Base-by-base conservation (phyloP, 2,329 filamentous ascomycete species). In the Aplosporella prunicola region DNA sequence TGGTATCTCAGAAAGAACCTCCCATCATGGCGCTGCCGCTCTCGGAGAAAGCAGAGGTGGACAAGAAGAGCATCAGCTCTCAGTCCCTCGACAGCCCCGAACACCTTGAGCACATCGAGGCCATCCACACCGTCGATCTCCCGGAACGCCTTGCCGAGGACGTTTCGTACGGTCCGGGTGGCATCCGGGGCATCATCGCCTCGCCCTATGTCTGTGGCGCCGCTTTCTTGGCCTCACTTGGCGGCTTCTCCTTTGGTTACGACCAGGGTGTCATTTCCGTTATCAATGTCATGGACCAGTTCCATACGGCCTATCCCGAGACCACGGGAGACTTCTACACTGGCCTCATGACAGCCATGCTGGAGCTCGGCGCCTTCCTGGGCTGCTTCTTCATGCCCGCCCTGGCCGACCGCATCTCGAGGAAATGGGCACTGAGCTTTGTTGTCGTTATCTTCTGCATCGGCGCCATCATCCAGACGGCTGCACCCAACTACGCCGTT, bases 261-360 rank as follows among this genome's bases (percentile, higher is more conserved):
- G 44, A 46, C 33, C 44, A 46, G 33, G 44, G 44, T n/a, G 44
- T 18, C 17, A 61, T 63, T 33, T 59, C 52, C 3, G 52, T 68
- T 30, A 66, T 68, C 42, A 55, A 66, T 8, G 58, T 63, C 11
- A 67, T 68, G 62, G 49, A 54, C 0, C 62, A 67, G 33, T 69
- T 69, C 41, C 56, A 64, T 16, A 37, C 51, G 0, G 46, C 45
- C 1, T 67, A 62, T 44, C 58, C 61, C 11, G 41, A 53, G 14
- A 51, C 60, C 11, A 28, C 39, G 10, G 43, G 43, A 9, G 53
- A 50, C 0, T 64, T 63, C 45, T 51, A 53, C 34, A 60, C 51
- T 29, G 57, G 64, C 4, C 18, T 67, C 34, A 60, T 65, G 53
- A 67, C 63, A 2, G 62, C 55, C 5, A 66, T 66, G 58, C 51